These are phyloP conservation scores for Puccinia polysora DNA, from an alignment of 1,284 basidiomycete species.

Conservation along the genomic window DNA sequence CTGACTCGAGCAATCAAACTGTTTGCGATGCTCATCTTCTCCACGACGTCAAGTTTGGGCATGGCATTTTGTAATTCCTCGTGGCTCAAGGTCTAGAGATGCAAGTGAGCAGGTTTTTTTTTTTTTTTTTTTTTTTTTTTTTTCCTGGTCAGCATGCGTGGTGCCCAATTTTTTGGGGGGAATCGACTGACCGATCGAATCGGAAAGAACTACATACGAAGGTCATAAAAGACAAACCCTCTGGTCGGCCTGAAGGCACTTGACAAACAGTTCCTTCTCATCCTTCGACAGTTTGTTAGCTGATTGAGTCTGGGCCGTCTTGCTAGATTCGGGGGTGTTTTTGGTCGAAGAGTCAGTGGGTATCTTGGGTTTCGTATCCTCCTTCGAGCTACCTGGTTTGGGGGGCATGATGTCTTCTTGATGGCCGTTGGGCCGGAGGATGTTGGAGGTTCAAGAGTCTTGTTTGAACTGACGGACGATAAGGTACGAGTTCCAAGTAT, in stretches of 20 bases:
- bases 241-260: slow-evolving; percentile 42
- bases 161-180: too few relatives aligned
- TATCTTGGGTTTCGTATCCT: not conserved
- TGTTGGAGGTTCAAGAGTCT: too few relatives aligned
- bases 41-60: slow-evolving; percentile 38
- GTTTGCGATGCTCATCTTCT: slow-evolving; percentile 43
- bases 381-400: slow-evolving; percentile 9
- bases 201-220: too few relatives aligned
- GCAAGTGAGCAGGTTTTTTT: too few relatives aligned
- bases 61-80: slow-evolving; percentile 44
- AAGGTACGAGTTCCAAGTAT: too few relatives aligned
- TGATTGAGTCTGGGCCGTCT: not conserved
- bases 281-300: slow-evolving; percentile 41
- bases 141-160: too few relatives aligned
- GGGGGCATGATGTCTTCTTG: not conserved
- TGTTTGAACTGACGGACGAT: not conserved
- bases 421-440: not conserved
- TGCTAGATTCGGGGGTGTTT: not conserved
- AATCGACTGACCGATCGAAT: too few relatives aligned
- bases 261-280: slow-evolving; percentile 39
- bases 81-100: slow-evolving; percentile 43
- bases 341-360: not conserved
- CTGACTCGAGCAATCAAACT: slow-evolving; percentile 42
- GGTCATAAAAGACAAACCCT: slow-evolving; percentile 4
- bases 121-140: not conserved